A percentile compares a stretch with the other conserved stretches of the same genome.
Evolutionary conservation across 352 stramenopile genomes (phyloP).

Genomic region (Pythium apleroticum): DNA sequence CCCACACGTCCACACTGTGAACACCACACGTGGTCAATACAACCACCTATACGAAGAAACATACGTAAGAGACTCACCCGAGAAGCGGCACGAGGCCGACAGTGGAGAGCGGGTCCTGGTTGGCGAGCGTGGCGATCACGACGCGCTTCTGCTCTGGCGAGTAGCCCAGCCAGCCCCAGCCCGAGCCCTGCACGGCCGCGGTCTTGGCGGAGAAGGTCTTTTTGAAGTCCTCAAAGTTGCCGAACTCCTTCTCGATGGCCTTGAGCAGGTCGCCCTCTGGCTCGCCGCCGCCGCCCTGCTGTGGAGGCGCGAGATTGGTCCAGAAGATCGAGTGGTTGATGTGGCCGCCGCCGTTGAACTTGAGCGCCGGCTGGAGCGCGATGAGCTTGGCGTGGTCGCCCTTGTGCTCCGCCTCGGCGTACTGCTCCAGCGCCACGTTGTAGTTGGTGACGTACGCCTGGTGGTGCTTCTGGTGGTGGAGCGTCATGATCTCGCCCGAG

Average conservation of each 20-base stretch:
- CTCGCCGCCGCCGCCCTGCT: conserved; percentile 75
- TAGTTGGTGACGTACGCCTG: conserved; percentile 97
- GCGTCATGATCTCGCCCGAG: conserved; percentile 89
- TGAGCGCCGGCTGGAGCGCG: conserved; percentile 89
- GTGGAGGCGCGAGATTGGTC: conserved; percentile 93
- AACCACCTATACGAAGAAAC: neutral
- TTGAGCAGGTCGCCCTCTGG: conserved; percentile 82
- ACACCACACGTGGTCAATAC: neutral
- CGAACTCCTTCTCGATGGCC: conserved; percentile 92
- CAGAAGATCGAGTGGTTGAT: conserved; percentile 99
- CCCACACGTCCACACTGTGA: conserved; percentile 97
- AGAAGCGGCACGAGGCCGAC: conserved; percentile 96
- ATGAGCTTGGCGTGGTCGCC: conserved; percentile 91
- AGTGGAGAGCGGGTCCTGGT: conserved; percentile 96
- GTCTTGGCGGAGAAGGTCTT: conserved; percentile 87
- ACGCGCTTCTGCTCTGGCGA: conserved; percentile 85
- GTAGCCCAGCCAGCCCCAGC: conserved; percentile 98
- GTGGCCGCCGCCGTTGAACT: conserved; percentile 98
- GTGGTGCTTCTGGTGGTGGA: conserved; percentile 98
- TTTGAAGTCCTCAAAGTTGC: conserved; percentile 92
- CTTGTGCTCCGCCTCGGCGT: conserved; percentile 87
- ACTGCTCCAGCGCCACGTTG: conserved; percentile 93
- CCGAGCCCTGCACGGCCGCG: conserved; percentile 94
- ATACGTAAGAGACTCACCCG: conserved; percentile 34
- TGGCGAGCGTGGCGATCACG: conserved; percentile 88